Percentiles rank a stretch among this genome's conserved stretches.
phyloP scores from a whole-genome alignment of 805 yeast genomes.

The Schwanniomyces polymorphus region DNA sequence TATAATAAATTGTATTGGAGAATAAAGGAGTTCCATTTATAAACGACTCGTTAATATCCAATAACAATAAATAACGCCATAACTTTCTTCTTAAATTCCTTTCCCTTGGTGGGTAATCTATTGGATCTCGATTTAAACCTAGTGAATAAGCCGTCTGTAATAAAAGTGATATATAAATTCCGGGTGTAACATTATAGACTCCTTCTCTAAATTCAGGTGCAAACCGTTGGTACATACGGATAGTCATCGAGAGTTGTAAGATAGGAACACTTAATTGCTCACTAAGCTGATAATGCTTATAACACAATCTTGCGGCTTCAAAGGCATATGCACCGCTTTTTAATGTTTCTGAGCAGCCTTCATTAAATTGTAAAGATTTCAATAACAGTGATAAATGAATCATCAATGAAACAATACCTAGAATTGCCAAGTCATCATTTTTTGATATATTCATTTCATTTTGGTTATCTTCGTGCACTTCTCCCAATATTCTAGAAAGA shows the following conservation, averaged over 20 bases:
- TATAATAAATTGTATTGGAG: not conserved
- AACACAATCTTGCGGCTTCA: not conserved
- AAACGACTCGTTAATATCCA: slow-evolving; percentile 22
- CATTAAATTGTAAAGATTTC: not conserved
- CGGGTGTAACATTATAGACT: slow-evolving; percentile 55
- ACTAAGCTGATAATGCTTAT: not conserved
- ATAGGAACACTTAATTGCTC: slow-evolving; percentile 14
- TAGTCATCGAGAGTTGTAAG: slow-evolving; percentile 48
- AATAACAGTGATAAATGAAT: not conserved
- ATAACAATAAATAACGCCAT: slow-evolving; percentile 18
- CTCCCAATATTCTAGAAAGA: not conserved
- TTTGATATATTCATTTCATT: not conserved
- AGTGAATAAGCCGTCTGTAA: slow-evolving; percentile 62
- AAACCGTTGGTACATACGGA: slow-evolving; percentile 45
- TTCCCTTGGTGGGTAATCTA: slow-evolving; percentile 22
- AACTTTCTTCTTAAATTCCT: slow-evolving; percentile 19
- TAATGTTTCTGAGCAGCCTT: not conserved
- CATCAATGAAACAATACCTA: slow-evolving; percentile 1
- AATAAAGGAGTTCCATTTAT: slow-evolving; percentile 15
- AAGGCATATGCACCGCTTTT: not conserved
- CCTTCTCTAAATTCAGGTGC: slow-evolving; percentile 52
- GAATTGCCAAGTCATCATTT: not conserved
- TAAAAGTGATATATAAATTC: slow-evolving; percentile 50
- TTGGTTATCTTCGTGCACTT: not conserved
- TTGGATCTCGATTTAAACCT: slow-evolving; percentile 65